Percentiles rank a stretch among this genome's conserved stretches.
These are phyloP conservation scores for Larix kaempferi DNA, from an alignment of 75 land plant species.

Conservation along the genomic window DNA sequence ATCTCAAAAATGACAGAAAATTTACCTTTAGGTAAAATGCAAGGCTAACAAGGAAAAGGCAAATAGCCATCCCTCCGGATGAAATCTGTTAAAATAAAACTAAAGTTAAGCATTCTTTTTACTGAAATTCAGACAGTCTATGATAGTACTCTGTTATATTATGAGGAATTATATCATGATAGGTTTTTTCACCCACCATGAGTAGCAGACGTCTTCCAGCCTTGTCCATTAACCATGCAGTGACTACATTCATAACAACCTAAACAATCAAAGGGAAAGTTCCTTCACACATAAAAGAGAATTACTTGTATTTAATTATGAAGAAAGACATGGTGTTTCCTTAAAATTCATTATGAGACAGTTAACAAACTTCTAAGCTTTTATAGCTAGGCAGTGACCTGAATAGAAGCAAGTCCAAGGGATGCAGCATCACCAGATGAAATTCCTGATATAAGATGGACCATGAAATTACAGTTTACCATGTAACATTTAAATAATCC, in stretches of 20 bases:
- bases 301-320: no score
- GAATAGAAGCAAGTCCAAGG: background rate
- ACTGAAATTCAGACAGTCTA: background rate
- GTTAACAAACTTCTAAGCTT: background rate
- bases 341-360: background rate
- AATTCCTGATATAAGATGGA: background rate
- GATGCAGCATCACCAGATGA: background rate
- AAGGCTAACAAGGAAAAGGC: constrained; percentile 68
- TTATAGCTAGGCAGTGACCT: background rate
- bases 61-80: constrained; percentile 57
- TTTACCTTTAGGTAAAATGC: constrained; percentile 77
- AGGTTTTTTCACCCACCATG: background rate
- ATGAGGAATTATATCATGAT: background rate
- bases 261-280: background rate
- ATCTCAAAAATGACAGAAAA: background rate
- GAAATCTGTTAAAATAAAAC: constrained; percentile 52
- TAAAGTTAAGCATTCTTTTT: background rate
- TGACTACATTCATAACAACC: background rate
- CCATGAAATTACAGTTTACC: no score
- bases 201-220: background rate
- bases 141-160: background rate
- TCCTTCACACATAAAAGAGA: no score
- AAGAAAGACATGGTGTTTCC: no score
- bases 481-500: no score
- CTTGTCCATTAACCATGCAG: background rate